phyloP scores from a whole-genome alignment of 257 asterid species.

The Solanum chmielewskii region DNA sequence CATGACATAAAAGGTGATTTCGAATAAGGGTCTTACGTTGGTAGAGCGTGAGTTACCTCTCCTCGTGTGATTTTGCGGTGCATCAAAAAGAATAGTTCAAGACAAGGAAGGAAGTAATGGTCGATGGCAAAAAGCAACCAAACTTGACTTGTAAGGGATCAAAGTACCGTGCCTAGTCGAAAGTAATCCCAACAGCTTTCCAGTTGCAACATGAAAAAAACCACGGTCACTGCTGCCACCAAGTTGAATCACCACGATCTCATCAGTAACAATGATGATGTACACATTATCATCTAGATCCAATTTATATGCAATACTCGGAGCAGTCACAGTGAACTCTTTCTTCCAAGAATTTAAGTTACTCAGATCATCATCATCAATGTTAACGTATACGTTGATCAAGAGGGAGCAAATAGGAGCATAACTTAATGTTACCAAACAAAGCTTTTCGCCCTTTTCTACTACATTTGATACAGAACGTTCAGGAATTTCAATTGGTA shows the following conservation, averaged over 20 bases:
- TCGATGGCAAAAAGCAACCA: neutral
- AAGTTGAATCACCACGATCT: neutral
- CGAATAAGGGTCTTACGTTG: neutral
- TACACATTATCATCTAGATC: neutral
- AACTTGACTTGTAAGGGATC: neutral
- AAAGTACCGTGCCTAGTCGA: neutral
- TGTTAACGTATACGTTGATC: neutral
- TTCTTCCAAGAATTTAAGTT: neutral
- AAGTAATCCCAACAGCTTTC: neutral
- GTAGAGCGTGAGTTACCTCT: neutral
- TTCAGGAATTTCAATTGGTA: neutral
- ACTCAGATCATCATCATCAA: neutral
- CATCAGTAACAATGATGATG: neutral
- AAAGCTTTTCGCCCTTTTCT: neutral
- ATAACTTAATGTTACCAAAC: neutral
- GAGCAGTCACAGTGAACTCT: neutral
- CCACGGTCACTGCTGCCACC: rapidly evolving
- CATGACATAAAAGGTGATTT: too few species aligned
- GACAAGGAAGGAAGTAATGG: neutral
- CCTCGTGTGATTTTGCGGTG: neutral
- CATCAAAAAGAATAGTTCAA: neutral
- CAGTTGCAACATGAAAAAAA: neutral
- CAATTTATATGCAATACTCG: neutral
- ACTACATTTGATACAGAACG: neutral
- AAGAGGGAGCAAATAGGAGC: neutral